Base-by-base conservation (phyloP, 2,329 filamentous ascomycete genomes). In the Cladophialophora exuberans region DNA sequence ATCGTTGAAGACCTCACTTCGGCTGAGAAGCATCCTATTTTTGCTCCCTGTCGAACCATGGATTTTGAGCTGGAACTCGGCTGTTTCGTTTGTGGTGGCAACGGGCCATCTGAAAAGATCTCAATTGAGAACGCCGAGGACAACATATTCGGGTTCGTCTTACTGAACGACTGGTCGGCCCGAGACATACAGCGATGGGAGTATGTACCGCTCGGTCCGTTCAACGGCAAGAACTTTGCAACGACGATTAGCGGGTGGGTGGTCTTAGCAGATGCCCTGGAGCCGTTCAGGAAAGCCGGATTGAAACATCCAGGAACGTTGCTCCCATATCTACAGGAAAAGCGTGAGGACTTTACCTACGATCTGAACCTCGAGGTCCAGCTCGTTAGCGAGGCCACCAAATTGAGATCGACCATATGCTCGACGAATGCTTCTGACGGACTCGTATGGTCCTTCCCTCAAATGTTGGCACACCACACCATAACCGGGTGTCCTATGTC, bases 21-120 rank as follows among this genome's bases (percentile, higher is more conserved):
- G 3, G 23, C 38, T 2, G 36, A 47, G 11, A 52, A 47, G 17
- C 15, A 35, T 10, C 33, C 54, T 6, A 45, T 49, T 4, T 85
- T 88, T 59, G 80, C 78, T 7, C 81, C 86, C 0, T 83, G 79
- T 66, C 79, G 82, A 61, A 83, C 82, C 64, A 74, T 94, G 1
- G 89, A 94, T 65, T 84, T 92, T 28, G 89, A 94, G 70, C 78
- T 94, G 1, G 89, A 94, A 70, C 73, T 94, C 11, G 89, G 87
- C 88, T 92, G 64, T 77, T 92, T 7, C 83, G 82, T 68, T 80
- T 73, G 47, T 74, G 79, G 1, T 90, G 87, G 64, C 69, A 78
- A 1, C 75, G 89, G 64, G 87, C 88, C 4, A 72, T 80, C 49
- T 79, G 41, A 39, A 13, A 31, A 83, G 0, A 78, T 93, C 20